These are phyloP conservation scores for Eragrostis nindensis DNA, from an alignment of 176 grass and related monocot species.

Conservation along the genomic window DNA sequence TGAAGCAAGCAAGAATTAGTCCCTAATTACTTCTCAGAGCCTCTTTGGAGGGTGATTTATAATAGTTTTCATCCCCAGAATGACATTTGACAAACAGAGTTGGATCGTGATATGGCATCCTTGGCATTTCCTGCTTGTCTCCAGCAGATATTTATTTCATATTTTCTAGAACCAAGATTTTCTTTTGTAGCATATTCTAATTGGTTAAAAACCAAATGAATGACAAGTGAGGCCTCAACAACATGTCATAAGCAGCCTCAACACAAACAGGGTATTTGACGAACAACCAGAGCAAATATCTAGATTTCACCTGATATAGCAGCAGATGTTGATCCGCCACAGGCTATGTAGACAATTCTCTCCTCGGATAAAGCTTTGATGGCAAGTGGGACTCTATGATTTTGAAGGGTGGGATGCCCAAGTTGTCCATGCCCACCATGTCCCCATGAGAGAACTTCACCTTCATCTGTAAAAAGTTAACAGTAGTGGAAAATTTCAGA, in stretches of 20 bases:
- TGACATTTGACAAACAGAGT: background rate
- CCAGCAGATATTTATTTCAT: constrained; percentile 14
- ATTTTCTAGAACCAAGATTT: constrained; percentile 10
- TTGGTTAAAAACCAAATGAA: no score
- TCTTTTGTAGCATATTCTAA: no score
- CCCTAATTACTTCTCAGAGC: no score
- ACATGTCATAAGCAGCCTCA: background rate
- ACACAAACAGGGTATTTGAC: background rate
- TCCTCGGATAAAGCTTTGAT: constrained; percentile 74
- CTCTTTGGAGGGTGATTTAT: background rate
- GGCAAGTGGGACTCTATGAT: constrained; percentile 71
- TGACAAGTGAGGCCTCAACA: no score
- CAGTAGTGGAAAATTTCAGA: constrained; percentile 14
- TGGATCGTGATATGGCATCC: background rate
- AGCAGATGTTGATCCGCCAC: constrained; percentile 96
- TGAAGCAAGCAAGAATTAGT: no score
- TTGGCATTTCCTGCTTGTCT: constrained; percentile 7
- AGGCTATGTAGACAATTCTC: constrained; percentile 72
- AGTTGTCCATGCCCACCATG: constrained; percentile 88
- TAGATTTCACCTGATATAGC: constrained; percentile 75
- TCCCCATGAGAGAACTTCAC: constrained; percentile 91
- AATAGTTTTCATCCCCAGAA: background rate
- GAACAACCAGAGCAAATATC: background rate
- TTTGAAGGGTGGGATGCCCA: constrained; percentile 77
- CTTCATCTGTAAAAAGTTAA: constrained; percentile 64